Base-by-base conservation (phyloP, 495 filamentous ascomycete species). In the Xanthoparmelia taractica region DNA sequence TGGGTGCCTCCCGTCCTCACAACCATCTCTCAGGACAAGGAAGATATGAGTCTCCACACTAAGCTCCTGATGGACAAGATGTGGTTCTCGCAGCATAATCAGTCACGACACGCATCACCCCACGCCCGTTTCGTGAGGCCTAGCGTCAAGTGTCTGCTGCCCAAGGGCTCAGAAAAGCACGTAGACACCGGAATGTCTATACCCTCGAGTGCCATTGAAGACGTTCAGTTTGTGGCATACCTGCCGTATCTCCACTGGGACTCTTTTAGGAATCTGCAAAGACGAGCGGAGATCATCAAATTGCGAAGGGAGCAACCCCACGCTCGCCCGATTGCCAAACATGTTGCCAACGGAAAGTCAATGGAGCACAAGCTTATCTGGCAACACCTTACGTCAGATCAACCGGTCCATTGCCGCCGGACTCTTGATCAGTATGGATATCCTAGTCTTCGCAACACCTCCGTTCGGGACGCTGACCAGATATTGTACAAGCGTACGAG, bases 401-500 rank as follows among this genome's bases (percentile, higher is more conserved):
- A 81, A 10, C 85, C 85, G 0, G 73, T 87, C 23, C 86, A 87
- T 66, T 81, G 80, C 63, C 79, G 85, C 13, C 76, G 86, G 37
- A 88, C 85, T 2, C 65, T 89, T 12, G 85, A 89, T 61, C 85
- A 88, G 67, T 88, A 80, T 59, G 84, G 85, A 0, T 87, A 88
- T 64, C 85, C 83, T 0, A 82, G 82, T 52, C 75, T 88, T 0
- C 73, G 78, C 23, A 85, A 87, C 25, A 87, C 85, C 0, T 72
- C 82, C 33, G 80, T 83, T 0, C 76, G 85, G 33, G 86, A 89
- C 48, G 83, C 85, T 54, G 85, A 89, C 41, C 85, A 89, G 68
- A 86, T 89, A 80, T 72, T 88, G 6, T 89, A 86, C 74, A 88
- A 88, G 63, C 77, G 85, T 1, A 89, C 86, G 1, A 84, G 82